phyloP scores from a whole-genome alignment of 768 basidiomycete species.

The Boletus sp. region DNA sequence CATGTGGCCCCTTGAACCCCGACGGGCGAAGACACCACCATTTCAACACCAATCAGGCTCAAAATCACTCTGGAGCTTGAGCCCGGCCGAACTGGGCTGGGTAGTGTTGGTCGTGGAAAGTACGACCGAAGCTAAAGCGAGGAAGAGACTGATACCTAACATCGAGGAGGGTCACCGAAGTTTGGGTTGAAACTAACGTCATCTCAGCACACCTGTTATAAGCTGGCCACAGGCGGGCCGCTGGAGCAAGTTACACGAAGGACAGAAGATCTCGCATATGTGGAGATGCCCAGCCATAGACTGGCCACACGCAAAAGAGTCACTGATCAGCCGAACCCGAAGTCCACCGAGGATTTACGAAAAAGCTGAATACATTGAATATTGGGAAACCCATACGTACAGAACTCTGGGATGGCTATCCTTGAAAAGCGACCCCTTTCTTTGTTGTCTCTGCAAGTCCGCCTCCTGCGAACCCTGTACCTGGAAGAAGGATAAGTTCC shows the following conservation, averaged over 20 bases:
- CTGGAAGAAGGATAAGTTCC: constrained; percentile 36
- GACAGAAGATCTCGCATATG: background rate
- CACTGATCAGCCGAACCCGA: background rate
- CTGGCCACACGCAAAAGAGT: background rate
- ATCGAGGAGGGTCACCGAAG: background rate
- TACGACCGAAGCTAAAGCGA: background rate
- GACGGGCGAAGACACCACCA: constrained; percentile 26
- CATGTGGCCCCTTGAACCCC: constrained; percentile 27
- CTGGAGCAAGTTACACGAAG: background rate
- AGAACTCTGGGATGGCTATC: constrained; percentile 37
- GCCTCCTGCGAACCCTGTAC: constrained; percentile 94
- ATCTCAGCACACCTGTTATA: background rate
- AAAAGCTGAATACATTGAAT: background rate
- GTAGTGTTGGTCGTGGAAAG: constrained; percentile 18
- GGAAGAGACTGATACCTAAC: background rate
- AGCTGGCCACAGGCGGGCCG: background rate
- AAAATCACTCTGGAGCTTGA: constrained; percentile 38
- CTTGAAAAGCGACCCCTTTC: constrained; percentile 83
- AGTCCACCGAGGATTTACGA: background rate
- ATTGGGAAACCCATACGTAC: constrained; percentile 1
- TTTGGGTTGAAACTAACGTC: too few relatives aligned
- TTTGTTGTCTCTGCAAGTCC: constrained; percentile 87
- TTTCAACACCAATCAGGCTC: constrained; percentile 10
- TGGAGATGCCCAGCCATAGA: background rate
- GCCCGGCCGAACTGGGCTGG: constrained; percentile 25